phyloP scores from a whole-genome alignment of 306 rosid species.

The Pueraria montana region DNA sequence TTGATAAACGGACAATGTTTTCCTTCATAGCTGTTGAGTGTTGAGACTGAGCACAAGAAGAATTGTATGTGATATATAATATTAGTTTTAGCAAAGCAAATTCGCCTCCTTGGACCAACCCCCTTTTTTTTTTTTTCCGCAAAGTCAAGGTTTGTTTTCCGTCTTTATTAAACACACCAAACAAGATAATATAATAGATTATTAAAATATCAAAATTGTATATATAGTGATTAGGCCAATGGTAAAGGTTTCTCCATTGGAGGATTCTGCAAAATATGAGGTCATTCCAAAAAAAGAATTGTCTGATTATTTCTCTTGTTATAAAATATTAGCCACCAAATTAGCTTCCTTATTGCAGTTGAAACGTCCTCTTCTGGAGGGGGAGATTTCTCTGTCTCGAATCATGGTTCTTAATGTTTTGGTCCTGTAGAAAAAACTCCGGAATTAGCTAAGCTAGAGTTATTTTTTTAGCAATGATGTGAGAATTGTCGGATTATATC shows the following conservation, averaged over 20 bases:
- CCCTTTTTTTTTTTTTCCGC: no score
- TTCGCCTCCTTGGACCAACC: neutral
- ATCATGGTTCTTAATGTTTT: neutral
- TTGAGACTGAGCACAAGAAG: no score
- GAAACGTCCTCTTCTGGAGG: neutral
- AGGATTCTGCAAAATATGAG: neutral
- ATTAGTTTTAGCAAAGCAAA: no score
- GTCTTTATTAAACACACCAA: neutral
- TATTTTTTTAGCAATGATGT: neutral
- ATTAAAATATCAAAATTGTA: neutral
- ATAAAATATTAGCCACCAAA: neutral
- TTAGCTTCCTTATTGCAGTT: neutral
- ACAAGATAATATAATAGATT: neutral
- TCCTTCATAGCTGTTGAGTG: no score
- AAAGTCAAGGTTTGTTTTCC: no score
- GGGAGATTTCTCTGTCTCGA: conserved; percentile 7
- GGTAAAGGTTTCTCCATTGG: neutral
- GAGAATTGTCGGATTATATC: neutral
- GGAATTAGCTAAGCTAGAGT: neutral
- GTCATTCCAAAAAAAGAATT: neutral
- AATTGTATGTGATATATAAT: no score
- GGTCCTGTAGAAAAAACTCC: neutral
- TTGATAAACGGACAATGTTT: no score
- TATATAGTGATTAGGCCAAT: neutral
- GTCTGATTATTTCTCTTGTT: neutral